Evolutionary conservation across 495 filamentous ascomycete genomes (phyloP), one percentile per base, ranked within the genome.

Genomic region (Polyplosphaeria fusca): DNA sequence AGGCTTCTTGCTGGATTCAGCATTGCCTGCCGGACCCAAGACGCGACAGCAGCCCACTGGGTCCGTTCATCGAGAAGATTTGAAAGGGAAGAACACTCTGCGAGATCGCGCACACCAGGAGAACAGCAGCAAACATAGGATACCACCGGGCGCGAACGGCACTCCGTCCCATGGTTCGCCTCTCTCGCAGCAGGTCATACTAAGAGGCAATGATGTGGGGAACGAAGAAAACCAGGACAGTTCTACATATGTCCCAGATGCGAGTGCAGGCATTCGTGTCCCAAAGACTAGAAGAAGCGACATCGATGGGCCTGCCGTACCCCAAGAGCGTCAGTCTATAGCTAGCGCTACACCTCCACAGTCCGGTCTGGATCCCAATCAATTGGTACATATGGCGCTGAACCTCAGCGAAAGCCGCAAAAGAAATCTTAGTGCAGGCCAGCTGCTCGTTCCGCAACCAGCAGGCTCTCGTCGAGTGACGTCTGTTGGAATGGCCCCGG

Each of bases 351-450:
- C 14, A 27, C 19, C 44, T 14, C 44, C 63, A 12, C 63, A 50
- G 16, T n/a, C 47, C 3, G 47, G 46, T 43, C 66, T 74, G 27
- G 89, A 96, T 61, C 84, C 89, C 19, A 77, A 87, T 18, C 87
- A 95, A 69, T 91, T 96, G 54, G 88, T 96, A 32, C 90, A 87
- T 64, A 84, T 96, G 70, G 91, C 91, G 1, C 72, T 96, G 67
- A 92, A 86, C 65, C 71, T 96, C 45, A 95, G 87, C 73, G 88
- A 95, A 66, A 91, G 88, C 27, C 78, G 91, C 47, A 79, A 82
- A 51, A 77, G 85, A 50, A 74, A 76, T 41, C 25, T 73, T 4
- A 76, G 71, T 48, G 67, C 64, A 47, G 66, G 66, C 3, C 53
- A 61, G 24, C 52, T 68, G 5, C 42, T 58, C 11, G 37, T 53